Conservation (phyloP, 805 yeast species). For the Sugiyamaella smithiae region DNA sequence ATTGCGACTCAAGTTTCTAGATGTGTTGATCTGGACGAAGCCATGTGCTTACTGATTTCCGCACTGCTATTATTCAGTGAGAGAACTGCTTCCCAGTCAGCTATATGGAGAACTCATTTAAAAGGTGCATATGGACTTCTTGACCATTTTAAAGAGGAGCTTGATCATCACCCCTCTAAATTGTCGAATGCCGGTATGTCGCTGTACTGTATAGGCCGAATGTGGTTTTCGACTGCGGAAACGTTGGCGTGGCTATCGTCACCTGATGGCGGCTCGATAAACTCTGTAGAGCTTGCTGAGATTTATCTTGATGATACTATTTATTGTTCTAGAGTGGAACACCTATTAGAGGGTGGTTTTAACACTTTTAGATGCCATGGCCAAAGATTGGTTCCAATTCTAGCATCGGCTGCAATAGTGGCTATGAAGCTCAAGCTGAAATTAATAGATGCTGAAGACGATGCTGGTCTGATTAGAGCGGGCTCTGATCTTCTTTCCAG, state of each 20-base stretch:
- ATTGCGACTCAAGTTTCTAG: not conserved
- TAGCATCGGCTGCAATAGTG: not conserved
- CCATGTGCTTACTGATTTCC: not conserved
- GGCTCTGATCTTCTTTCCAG: not conserved
- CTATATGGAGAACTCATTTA: slow-evolving; percentile 13
- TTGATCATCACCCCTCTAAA: not conserved
- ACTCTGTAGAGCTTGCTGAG: slow-evolving; percentile 8
- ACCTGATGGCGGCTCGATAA: slow-evolving; percentile 19
- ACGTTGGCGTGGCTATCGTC: slow-evolving; percentile 22
- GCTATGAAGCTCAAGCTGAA: not conserved
- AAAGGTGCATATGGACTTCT: slow-evolving; percentile 14
- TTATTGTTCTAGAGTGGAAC: slow-evolving; percentile 9
- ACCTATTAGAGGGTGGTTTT: slow-evolving; percentile 20
- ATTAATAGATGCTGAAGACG: not conserved
- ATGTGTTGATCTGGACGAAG: not conserved
- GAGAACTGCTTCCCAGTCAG: slow-evolving; percentile 11
- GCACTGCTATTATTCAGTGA: slow-evolving; percentile 19
- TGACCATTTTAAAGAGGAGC: not conserved
- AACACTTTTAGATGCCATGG: slow-evolving; percentile 20
- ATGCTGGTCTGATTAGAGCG: not conserved
- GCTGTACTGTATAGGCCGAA: slow-evolving; percentile 5
- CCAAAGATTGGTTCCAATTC: slow-evolving; percentile 5
- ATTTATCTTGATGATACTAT: slow-evolving; percentile 17
- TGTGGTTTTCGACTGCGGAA: slow-evolving; percentile 22
- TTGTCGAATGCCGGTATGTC: not conserved